These are phyloP conservation scores for Gracilaria caudata DNA, from an alignment of 23 red algal species.

Conservation along the genomic window DNA sequence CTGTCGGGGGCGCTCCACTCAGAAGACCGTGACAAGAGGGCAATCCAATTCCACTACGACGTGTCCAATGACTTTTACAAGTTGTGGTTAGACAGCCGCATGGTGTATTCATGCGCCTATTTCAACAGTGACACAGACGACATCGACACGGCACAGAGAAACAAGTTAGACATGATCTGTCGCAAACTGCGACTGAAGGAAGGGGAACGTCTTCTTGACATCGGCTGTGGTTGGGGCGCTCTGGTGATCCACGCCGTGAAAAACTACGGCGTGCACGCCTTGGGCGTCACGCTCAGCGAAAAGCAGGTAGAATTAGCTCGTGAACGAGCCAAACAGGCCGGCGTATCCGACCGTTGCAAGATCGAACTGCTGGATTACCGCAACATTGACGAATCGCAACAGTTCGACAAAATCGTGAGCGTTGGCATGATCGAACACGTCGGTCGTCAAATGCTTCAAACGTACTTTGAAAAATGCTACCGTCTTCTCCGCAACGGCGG, in stretches of 20 bases:
- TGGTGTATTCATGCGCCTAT: slow-evolving; percentile 52
- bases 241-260: slow-evolving; percentile 64
- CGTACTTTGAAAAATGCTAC: slow-evolving; percentile 70
- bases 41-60: slow-evolving; percentile 52
- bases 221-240: slow-evolving; percentile 94
- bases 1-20: slow-evolving; percentile 15
- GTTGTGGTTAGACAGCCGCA: slow-evolving; percentile 27
- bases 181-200: slow-evolving; percentile 58
- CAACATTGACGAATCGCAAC: slow-evolving; percentile 24
- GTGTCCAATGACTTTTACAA: slow-evolving; percentile 48
- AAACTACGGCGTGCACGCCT: slow-evolving; percentile 30
- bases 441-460: slow-evolving; percentile 65
- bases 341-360: slow-evolving; percentile 30
- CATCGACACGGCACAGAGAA: slow-evolving; percentile 74
- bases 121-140: not conserved
- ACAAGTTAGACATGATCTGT: slow-evolving; percentile 79
- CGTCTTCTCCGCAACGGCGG: slow-evolving; percentile 59
- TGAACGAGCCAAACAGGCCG: slow-evolving; percentile 44
- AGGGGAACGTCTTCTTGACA: slow-evolving; percentile 71
- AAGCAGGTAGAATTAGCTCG: slow-evolving; percentile 74
- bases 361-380: slow-evolving; percentile 86
- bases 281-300: slow-evolving; percentile 77
- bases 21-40: slow-evolving; percentile 6
- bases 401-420: slow-evolving; percentile 85
- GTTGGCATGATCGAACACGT: slow-evolving; percentile 94